Evolutionary conservation across 2,329 filamentous ascomycete species (phyloP).

Genomic region (Aspergillus melleus): DNA sequence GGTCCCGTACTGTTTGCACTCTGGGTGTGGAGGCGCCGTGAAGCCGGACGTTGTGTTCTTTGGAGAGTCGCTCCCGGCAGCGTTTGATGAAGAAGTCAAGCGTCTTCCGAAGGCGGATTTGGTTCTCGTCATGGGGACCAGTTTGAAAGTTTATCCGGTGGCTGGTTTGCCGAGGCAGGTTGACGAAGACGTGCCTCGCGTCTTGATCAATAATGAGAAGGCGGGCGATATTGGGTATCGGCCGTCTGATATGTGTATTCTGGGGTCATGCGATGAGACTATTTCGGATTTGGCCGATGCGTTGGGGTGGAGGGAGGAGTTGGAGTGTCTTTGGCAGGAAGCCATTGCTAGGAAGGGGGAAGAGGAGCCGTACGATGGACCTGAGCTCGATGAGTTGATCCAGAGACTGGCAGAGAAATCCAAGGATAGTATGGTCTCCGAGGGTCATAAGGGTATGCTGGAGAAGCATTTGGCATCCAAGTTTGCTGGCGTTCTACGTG

Average conservation of each 20-base stretch:
- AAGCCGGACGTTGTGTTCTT: conserved; percentile 91
- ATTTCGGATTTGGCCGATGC: conserved; percentile 70
- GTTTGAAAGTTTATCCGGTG: conserved; percentile 77
- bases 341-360: conserved; percentile 58
- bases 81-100: conserved; percentile 57
- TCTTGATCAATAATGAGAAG: conserved; percentile 76
- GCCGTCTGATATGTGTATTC: conserved; percentile 71
- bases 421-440: conserved; percentile 45
- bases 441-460: conserved; percentile 39
- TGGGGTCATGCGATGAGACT: conserved; percentile 75
- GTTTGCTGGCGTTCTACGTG: conserved; percentile 8
- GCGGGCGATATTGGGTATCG: conserved; percentile 73
- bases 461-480: conserved; percentile 27
- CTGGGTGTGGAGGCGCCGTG: conserved; percentile 67
- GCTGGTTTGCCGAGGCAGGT: conserved; percentile 68
- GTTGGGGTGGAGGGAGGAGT: conserved; percentile 76
- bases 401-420: conserved; percentile 51
- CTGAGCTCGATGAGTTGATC: conserved; percentile 52
- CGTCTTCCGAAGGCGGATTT: conserved; percentile 63
- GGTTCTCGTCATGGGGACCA: conserved; percentile 76
- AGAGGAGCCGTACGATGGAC: conserved; percentile 40
- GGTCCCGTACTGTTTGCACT: conserved; percentile 64
- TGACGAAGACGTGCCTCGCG: conserved; percentile 59
- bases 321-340: conserved; percentile 69
- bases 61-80: conserved; percentile 63